A percentile compares a stretch with the other conserved stretches of the same genome.
Conservation (phyloP, 331 rosid genomes). For the Stylosanthes scabra region DNA sequence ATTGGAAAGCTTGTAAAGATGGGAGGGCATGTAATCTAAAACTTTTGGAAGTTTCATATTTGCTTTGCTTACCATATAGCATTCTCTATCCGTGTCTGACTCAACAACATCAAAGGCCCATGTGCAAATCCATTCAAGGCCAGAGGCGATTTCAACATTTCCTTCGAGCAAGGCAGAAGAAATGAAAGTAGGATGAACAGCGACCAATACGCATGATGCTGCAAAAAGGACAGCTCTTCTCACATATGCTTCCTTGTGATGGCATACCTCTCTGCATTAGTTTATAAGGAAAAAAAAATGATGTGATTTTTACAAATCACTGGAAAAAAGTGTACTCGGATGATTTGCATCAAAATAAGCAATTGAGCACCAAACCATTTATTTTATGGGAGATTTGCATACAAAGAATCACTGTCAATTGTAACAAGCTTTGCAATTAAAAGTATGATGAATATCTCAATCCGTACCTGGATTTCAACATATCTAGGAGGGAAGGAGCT, state of each 20-base stretch:
- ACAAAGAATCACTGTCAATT: not conserved
- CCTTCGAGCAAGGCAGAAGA: slow-evolving; percentile 82
- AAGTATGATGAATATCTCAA: slow-evolving; percentile 27
- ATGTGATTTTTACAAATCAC: slow-evolving; percentile 23
- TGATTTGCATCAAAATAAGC: slow-evolving; percentile 21
- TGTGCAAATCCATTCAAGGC: slow-evolving; percentile 95
- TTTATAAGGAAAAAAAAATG: slow-evolving; percentile 16
- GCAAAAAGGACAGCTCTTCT: slow-evolving; percentile 89
- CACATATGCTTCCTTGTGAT: slow-evolving; percentile 93
- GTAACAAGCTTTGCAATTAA: slow-evolving; percentile 27
- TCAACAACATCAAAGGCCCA: slow-evolving; percentile 84
- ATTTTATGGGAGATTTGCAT: slow-evolving; percentile 14
- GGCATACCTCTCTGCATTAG: slow-evolving; percentile 73
- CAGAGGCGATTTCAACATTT: slow-evolving; percentile 65
- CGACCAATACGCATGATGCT: slow-evolving; percentile 76
- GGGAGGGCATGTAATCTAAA: slow-evolving; percentile 18
- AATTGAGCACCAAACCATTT: slow-evolving; percentile 20
- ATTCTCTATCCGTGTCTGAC: slow-evolving; percentile 85
- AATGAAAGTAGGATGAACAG: slow-evolving; percentile 79
- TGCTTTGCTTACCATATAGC: slow-evolving; percentile 73
- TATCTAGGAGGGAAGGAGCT: slow-evolving; percentile 82
- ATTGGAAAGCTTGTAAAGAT: slow-evolving; percentile 23
- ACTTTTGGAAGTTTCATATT: slow-evolving; percentile 33
- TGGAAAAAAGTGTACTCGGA: not conserved
- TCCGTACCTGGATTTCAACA: slow-evolving; percentile 84